Conservation (phyloP, 257 asterid genomes). For the Capsicum pubescens region DNA sequence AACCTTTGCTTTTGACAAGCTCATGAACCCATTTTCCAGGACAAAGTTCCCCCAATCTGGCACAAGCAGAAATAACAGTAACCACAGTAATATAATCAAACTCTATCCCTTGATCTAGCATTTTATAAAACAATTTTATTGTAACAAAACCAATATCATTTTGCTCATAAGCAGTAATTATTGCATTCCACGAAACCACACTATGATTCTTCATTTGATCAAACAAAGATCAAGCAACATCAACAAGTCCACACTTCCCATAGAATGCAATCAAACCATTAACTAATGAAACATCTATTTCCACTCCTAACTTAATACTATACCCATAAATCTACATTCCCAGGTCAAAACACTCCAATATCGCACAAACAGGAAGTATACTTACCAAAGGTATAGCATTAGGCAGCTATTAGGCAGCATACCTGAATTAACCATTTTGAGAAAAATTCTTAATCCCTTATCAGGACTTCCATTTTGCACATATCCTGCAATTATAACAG, state of each 20-base stretch:
- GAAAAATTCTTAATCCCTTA: conserved; percentile 25
- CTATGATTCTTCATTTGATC: conserved; percentile 25
- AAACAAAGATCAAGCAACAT: conserved; percentile 24
- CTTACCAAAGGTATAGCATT: conserved; percentile 29
- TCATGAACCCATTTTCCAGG: conserved; percentile 34
- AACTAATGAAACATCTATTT: conserved; percentile 27
- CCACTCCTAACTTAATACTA: conserved; percentile 34
- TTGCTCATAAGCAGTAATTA: conserved; percentile 36
- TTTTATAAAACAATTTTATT: conserved; percentile 21
- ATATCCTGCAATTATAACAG: conserved; percentile 30
- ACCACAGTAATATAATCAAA: conserved; percentile 30
- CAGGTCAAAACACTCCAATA: background rate
- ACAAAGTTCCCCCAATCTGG: conserved; percentile 27
- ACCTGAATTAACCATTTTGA: conserved; percentile 18
- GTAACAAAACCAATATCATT: conserved; percentile 22
- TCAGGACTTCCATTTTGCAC: conserved; percentile 30
- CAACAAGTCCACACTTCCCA: conserved; percentile 32
- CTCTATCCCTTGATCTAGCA: conserved; percentile 26
- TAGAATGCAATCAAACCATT: conserved; percentile 34
- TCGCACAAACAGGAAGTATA: conserved; percentile 26
- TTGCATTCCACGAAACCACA: conserved; percentile 35
- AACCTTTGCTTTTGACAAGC: conserved; percentile 24
- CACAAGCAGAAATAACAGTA: conserved; percentile 35
- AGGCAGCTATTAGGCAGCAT: conserved; percentile 12
- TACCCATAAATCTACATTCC: conserved; percentile 33